Evolutionary conservation across 306 rosid genomes (phyloP), one percentile per base, ranked within the genome.

Genomic region (Vachellia collinsii): DNA sequence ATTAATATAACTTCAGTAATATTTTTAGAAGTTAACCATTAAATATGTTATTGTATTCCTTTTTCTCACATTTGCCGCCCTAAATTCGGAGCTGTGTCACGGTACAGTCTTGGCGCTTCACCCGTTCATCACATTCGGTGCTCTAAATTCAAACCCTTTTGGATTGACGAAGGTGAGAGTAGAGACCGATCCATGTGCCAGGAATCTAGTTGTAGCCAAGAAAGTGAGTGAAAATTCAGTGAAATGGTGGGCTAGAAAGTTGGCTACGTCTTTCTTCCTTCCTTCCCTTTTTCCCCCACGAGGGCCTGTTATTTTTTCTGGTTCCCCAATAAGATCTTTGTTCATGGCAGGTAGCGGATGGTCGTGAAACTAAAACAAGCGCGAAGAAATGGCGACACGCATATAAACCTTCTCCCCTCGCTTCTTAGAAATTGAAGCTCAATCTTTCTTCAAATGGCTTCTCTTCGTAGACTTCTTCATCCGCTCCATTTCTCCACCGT

Each of bases 361-460:
- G 3, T 29, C 19, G 5, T 0, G 11, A 13, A 5, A 3, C 38
- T 29, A 7, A 69, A 16, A 16, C 56, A 0, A 12, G 16, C 37
- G 36, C 74, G 12, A 20, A 11, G 11, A 22, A 43, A 12, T 22
- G 72, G 48, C 20, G 2, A 9, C 23, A 44, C 39, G 8, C 6
- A 70, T 3, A 25, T 13, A 14, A 16, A 50, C 46, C 5, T 38
- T 34, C 7, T 22, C 62, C 17, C 14, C 47, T 39, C 34, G n/a
- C 50, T 74, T n/a, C 62, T 47, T 59, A 4, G 54, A 23, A 65
- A 22, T 42, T 34, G 10, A 38, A 44, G n/a, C 54, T 53, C 7
- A 76, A 41, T 13, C 81, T 77, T 50, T 53, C 76, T 79, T 84
- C 85, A 5, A 77, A 94, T 94, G 98, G 91, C 91, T 29, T 79